Evolutionary conservation across 2,329 filamentous ascomycete genomes (phyloP).

Genomic region (Aspergillus tanneri): DNA sequence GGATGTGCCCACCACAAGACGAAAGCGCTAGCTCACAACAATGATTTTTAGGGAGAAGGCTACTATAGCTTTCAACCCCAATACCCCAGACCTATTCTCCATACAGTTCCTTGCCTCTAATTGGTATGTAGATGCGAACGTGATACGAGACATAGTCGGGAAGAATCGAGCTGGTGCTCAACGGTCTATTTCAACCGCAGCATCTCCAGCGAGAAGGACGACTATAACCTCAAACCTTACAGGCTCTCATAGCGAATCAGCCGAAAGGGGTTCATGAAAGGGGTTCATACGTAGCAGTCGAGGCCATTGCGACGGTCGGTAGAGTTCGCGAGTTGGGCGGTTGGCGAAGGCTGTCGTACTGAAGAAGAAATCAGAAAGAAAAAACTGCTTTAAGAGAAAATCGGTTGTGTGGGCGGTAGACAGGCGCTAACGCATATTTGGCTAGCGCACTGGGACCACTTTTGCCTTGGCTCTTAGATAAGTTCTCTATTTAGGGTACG

Average conservation of each 20-base stretch:
- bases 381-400: slow-evolving; percentile 23
- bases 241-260: slow-evolving; percentile 39
- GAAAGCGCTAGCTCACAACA: slow-evolving; percentile 54
- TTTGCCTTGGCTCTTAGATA: slow-evolving; percentile 8
- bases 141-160: slow-evolving; percentile 41
- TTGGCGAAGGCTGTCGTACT: slow-evolving; percentile 38
- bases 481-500: slow-evolving; percentile 21
- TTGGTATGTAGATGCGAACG: slow-evolving; percentile 26
- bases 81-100: slow-evolving; percentile 69
- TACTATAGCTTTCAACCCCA: slow-evolving; percentile 66
- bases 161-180: slow-evolving; percentile 77
- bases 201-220: slow-evolving; percentile 77
- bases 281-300: slow-evolving; percentile 61
- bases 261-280: slow-evolving; percentile 34
- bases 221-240: slow-evolving; percentile 68
- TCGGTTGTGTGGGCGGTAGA: slow-evolving; percentile 33
- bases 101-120: slow-evolving; percentile 44
- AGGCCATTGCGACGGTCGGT: slow-evolving; percentile 57
- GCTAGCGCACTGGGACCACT: slow-evolving; percentile 7
- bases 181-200: slow-evolving; percentile 39
- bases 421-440: slow-evolving; percentile 22
- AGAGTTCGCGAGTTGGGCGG: slow-evolving; percentile 43
- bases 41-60: slow-evolving; percentile 75
- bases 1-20: slow-evolving; percentile 16
- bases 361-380: slow-evolving; percentile 27